Evolutionary conservation across 2,329 filamentous ascomycete genomes (phyloP).

Genomic region (Fusarium sp.): DNA sequence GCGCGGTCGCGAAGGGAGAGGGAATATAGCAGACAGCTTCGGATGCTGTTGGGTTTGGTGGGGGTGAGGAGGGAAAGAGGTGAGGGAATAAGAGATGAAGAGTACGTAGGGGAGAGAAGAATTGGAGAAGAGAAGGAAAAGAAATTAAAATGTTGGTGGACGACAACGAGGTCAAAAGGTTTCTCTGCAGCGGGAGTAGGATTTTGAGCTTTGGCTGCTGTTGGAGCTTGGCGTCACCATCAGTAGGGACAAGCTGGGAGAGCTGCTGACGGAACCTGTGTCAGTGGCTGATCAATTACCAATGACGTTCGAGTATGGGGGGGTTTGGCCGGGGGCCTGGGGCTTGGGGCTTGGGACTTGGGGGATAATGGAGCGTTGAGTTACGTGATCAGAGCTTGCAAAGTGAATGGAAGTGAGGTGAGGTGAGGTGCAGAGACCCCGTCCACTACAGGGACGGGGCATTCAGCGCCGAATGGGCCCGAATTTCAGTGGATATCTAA

Average conservation of each 20-base stretch:
- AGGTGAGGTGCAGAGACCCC: background rate
- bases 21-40: conserved; percentile 66
- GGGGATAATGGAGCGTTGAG: conserved; percentile 27
- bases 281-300: conserved; percentile 46
- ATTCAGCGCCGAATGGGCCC: conserved; percentile 29
- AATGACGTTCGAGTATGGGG: conserved; percentile 36
- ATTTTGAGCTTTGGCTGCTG: conserved; percentile 40
- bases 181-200: conserved; percentile 29
- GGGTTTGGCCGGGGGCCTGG: conserved; percentile 10
- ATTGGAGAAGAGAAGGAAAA: conserved; percentile 46
- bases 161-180: conserved; percentile 46
- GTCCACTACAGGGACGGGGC: conserved; percentile 6
- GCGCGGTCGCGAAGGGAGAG: conserved; percentile 63
- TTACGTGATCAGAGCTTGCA: conserved; percentile 20
- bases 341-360: conserved; percentile 21
- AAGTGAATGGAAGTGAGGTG: conserved; percentile 3
- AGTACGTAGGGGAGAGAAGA: conserved; percentile 22
- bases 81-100: conserved; percentile 27
- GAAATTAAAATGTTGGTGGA: conserved; percentile 36
- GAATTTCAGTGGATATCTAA: conserved; percentile 33
- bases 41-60: conserved; percentile 49
- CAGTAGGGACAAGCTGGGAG: conserved; percentile 63
- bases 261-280: conserved; percentile 54
- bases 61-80: conserved; percentile 38
- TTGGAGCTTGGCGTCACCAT: conserved; percentile 57